Evolutionary conservation across 2,329 filamentous ascomycete genomes (phyloP).

Genomic region (Magnaporthales sp.): DNA sequence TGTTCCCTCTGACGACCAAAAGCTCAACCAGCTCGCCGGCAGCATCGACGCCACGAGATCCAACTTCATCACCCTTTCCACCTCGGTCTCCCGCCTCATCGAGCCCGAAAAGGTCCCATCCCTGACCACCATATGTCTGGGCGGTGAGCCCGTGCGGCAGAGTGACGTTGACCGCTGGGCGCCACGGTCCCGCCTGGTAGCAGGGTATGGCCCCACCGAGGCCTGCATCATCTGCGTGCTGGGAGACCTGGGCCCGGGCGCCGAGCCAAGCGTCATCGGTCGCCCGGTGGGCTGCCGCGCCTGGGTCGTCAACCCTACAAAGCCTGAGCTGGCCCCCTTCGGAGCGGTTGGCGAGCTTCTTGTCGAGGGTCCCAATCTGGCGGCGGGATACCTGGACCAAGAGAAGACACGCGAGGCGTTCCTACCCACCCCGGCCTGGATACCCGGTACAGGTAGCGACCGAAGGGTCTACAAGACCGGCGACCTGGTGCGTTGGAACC

Average conservation of each 20-base stretch:
- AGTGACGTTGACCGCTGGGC: conserved; percentile 16
- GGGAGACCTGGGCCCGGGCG: not conserved
- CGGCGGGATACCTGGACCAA: not conserved
- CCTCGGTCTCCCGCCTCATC: conserved; percentile 69
- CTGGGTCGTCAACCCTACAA: not conserved
- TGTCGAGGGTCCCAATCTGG: not conserved
- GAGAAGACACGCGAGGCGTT: not conserved
- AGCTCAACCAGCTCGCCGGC: conserved; percentile 40
- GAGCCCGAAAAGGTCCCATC: conserved; percentile 49
- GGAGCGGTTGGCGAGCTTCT: not conserved
- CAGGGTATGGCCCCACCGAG: not conserved
- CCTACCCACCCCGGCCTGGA: not conserved
- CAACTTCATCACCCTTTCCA: conserved; percentile 54
- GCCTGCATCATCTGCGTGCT: not conserved
- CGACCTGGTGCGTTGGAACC: not conserved
- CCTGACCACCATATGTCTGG: not conserved
- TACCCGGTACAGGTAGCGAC: not conserved
- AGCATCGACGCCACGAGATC: conserved; percentile 54
- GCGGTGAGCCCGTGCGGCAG: not conserved
- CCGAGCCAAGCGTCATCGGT: not conserved
- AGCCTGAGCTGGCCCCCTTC: not conserved
- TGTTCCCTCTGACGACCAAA: not conserved
- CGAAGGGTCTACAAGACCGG: not conserved
- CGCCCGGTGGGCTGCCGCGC: not conserved
- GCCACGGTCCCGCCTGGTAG: not conserved